Evolutionary conservation across 352 stramenopile species (phyloP).

Genomic region (Phytophthora litchii): DNA sequence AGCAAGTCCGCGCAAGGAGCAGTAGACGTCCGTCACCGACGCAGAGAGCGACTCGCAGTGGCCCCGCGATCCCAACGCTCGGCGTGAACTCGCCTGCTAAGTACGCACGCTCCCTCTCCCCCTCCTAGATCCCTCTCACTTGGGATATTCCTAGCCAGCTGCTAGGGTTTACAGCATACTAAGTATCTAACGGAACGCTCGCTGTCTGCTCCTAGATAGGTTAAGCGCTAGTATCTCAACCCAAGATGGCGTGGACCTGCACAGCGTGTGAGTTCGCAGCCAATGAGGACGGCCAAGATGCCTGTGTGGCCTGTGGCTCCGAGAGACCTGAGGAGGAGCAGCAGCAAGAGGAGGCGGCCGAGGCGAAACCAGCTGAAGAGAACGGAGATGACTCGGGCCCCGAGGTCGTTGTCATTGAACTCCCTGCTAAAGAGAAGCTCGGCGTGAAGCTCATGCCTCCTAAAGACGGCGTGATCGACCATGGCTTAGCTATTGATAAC

Average conservation of each 20-base stretch:
- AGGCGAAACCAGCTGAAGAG: conserved; percentile 3
- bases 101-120: conserved; percentile 17
- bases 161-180: conserved; percentile 3
- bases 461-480: conserved; percentile 80
- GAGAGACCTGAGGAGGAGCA: conserved; percentile 43
- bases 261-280: conserved; percentile 64
- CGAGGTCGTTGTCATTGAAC: conserved; percentile 79
- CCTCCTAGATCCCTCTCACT: conserved; percentile 13
- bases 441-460: conserved; percentile 87
- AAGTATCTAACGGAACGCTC: conserved; percentile 17
- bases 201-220: background rate
- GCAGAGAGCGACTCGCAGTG: conserved; percentile 3
- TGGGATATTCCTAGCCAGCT: conserved; percentile 10
- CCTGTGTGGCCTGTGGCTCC: conserved; percentile 67
- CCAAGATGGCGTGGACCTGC: conserved; percentile 65
- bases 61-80: conserved; percentile 10
- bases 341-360: conserved; percentile 16
- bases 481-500: conserved; percentile 87
- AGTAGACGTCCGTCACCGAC: conserved; percentile 7
- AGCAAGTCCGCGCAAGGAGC: conserved; percentile 19
- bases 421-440: conserved; percentile 86
- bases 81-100: conserved; percentile 1
- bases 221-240: conserved; percentile 2
- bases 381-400: conserved; percentile 20
- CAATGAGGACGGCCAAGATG: conserved; percentile 64